Evolutionary conservation across 495 filamentous ascomycete species (phyloP).

Genomic region (Zalerion maritima): DNA sequence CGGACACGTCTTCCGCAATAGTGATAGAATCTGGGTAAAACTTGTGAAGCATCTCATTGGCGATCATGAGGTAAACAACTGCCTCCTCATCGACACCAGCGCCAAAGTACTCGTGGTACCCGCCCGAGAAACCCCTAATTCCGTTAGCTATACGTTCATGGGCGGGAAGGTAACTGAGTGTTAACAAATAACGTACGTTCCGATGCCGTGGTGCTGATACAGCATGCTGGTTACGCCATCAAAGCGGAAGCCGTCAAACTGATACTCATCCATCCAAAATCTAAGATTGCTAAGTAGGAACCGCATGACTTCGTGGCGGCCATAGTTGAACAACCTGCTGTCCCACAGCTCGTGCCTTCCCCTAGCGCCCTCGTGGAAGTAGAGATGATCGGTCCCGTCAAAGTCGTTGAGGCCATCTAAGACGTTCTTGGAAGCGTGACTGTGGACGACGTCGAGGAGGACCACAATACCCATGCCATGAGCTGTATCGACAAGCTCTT

Average conservation of each 20-base stretch:
- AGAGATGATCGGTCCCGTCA: slow-evolving; percentile 84
- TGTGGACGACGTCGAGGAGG: slow-evolving; percentile 91
- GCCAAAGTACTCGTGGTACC: slow-evolving; percentile 98
- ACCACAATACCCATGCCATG: slow-evolving; percentile 86
- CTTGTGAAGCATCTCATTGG: slow-evolving; percentile 88
- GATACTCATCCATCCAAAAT: slow-evolving; percentile 98
- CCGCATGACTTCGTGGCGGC: slow-evolving; percentile 80
- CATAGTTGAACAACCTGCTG: slow-evolving; percentile 93
- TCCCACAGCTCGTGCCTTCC: slow-evolving; percentile 91
- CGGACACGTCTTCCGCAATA: slow-evolving; percentile 92
- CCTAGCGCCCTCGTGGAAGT: slow-evolving; percentile 78
- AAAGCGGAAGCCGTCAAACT: slow-evolving; percentile 93
- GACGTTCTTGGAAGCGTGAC: slow-evolving; percentile 94
- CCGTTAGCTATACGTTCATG: neutral
- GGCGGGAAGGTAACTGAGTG: neutral
- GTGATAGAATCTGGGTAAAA: slow-evolving; percentile 79
- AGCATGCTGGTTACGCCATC: slow-evolving; percentile 98
- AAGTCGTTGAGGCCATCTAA: slow-evolving; percentile 89
- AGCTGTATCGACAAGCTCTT: slow-evolving; percentile 90
- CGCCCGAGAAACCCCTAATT: slow-evolving; percentile 81
- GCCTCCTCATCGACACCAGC: slow-evolving; percentile 85
- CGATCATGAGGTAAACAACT: slow-evolving; percentile 88
- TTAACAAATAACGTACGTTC: slow-evolving; percentile 56
- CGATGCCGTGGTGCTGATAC: slow-evolving; percentile 90
- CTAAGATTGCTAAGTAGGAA: slow-evolving; percentile 91